Evolutionary conservation across 2,329 filamentous ascomycete genomes (phyloP).

Genomic region (Ascocoryne sarcoides): DNA sequence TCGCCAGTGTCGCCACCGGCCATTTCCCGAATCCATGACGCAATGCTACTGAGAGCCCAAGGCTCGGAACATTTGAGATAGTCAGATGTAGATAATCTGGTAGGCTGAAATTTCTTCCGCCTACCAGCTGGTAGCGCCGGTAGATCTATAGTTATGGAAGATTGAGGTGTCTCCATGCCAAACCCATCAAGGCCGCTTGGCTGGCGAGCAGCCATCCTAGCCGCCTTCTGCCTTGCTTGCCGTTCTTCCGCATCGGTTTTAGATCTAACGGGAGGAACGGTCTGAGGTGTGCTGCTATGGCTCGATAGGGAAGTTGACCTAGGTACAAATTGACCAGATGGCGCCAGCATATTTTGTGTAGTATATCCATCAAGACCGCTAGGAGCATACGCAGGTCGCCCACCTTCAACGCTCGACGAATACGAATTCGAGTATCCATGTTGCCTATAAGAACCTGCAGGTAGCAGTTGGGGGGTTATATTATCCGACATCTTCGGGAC

Average conservation of each 20-base stretch:
- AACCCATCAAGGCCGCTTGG: slow-evolving; percentile 47
- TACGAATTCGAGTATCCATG: slow-evolving; percentile 40
- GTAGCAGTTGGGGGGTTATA: slow-evolving; percentile 37
- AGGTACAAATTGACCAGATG: slow-evolving; percentile 39
- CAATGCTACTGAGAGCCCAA: slow-evolving; percentile 86
- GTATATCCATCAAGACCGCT: slow-evolving; percentile 25
- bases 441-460: slow-evolving; percentile 51
- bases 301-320: slow-evolving; percentile 77
- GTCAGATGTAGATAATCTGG: slow-evolving; percentile 72
- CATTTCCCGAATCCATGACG: slow-evolving; percentile 79
- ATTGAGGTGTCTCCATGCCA: slow-evolving; percentile 42
- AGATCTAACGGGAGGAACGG: slow-evolving; percentile 77
- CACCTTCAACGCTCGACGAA: slow-evolving; percentile 38
- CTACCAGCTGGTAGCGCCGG: slow-evolving; percentile 74
- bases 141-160: slow-evolving; percentile 63
- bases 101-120: slow-evolving; percentile 75
- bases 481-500: slow-evolving; percentile 43
- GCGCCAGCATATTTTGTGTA: slow-evolving; percentile 36
- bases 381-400: slow-evolving; percentile 17
- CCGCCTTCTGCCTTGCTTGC: slow-evolving; percentile 43
- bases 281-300: slow-evolving; percentile 70
- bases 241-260: slow-evolving; percentile 80
- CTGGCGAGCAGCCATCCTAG: slow-evolving; percentile 42
- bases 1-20: slow-evolving; percentile 48
- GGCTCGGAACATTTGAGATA: slow-evolving; percentile 81